phyloP scores from a whole-genome alignment of 352 stramenopile species.

The Globisporangium mamillatum region DNA sequence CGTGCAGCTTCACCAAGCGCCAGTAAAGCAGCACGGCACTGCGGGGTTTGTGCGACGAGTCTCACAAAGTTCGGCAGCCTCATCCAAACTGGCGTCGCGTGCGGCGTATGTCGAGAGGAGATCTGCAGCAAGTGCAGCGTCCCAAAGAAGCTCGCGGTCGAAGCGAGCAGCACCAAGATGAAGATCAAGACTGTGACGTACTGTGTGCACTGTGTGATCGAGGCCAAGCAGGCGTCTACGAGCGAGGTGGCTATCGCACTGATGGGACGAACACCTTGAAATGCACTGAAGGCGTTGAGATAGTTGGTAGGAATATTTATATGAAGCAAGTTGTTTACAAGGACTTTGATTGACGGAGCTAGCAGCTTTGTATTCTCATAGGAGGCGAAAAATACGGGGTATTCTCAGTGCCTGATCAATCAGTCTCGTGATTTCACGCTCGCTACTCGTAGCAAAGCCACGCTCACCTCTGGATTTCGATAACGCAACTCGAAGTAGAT shows the following conservation, averaged over 20 bases:
- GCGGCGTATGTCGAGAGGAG: slow-evolving; percentile 34
- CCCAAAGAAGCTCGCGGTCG: slow-evolving; percentile 37
- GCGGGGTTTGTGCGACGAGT: slow-evolving; percentile 27
- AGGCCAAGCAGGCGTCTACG: slow-evolving; percentile 29
- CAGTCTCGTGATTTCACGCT: too few species aligned
- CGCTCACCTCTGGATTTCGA: too few species aligned
- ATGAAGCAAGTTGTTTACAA: too few species aligned
- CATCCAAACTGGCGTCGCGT: slow-evolving; percentile 22
- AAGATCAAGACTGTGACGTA: slow-evolving; percentile 32
- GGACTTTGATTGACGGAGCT: too few species aligned
- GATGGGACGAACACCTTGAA: too few species aligned
- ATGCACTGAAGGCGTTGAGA: too few species aligned
- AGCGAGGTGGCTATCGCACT: slow-evolving; percentile 12
- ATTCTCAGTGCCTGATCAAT: too few species aligned
- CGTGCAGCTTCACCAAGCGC: slow-evolving; percentile 17
- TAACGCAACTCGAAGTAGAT: too few species aligned
- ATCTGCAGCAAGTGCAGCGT: slow-evolving; percentile 28
- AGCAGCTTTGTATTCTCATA: too few species aligned
- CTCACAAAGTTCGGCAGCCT: slow-evolving; percentile 28
- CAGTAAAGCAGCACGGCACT: neutral
- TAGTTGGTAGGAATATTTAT: too few species aligned
- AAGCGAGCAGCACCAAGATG: slow-evolving; percentile 19
- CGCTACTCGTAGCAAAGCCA: too few species aligned
- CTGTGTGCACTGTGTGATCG: slow-evolving; percentile 43
- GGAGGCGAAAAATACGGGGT: too few species aligned